Evolutionary conservation across 169 alveolate species (phyloP), one percentile per base, ranked within the genome.

Genomic region (Babesia microti): DNA sequence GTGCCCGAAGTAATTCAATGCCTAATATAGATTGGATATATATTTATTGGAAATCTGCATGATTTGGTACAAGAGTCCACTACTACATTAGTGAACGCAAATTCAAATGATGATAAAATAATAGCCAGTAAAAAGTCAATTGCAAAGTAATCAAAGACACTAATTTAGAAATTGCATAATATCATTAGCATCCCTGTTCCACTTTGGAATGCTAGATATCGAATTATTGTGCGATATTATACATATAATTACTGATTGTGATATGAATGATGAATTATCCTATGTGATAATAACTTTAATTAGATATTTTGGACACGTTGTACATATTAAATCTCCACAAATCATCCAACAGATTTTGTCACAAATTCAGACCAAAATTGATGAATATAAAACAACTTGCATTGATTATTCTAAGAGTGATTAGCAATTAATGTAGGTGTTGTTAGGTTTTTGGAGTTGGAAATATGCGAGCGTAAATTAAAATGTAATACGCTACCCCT

Each of bases 201-300:
- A 63, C 44, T 41, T 53, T 12, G 61, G 53, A 11, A 53, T 63
- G 67, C 19, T 63, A 39, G 69, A 54, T 35, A 5, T 47, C 7
- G 75, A 63, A 0, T 30, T 29, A 2, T 34, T 63, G 9, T 63
- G 43, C 56, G 24, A 28, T 41, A 34, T 52, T 21, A 33, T 63
- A 28, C 51, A 54, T 32, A 41, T 19, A 6, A 29, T 63, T 21
- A 22, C 72, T 0, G 35, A 15, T 24, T 27, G 35, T 14, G 49
- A 50, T 11, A 32, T 47, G 12, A 59, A 48, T 3, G 72, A 59
- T 18, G 49, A 59, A n/a, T n/a, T 43, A n/a, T 45, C 59, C 7
- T 65, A 59, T 32, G 26, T 59, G 6, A 49, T 59, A n/a, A 41
- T 59, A 35, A 32, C 51, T 5, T 23, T 59, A 6, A 24, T 59